phyloP scores from a whole-genome alignment of 2,329 filamentous ascomycete species.

The Aaosphaeria pasadenensis region DNA sequence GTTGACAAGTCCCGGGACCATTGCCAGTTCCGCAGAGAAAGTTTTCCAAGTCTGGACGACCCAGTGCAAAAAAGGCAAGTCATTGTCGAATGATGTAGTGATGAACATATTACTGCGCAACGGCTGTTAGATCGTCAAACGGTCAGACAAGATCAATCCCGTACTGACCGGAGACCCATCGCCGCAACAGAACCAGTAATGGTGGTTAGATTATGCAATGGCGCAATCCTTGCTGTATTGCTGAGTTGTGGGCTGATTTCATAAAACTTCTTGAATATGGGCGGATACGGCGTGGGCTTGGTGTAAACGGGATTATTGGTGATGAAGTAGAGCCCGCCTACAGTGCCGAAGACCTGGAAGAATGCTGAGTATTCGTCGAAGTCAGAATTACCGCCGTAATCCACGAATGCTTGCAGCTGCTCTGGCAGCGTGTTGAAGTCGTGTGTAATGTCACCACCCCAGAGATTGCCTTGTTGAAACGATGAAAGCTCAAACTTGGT shows the following conservation, averaged over 20 bases:
- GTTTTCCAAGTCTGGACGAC: too few relatives aligned
- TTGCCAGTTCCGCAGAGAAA: too few relatives aligned
- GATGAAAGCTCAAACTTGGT: slow-evolving; percentile 22
- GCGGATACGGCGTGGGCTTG: neutral
- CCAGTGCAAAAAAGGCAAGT: too few relatives aligned
- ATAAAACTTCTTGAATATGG: neutral
- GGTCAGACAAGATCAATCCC: too few relatives aligned
- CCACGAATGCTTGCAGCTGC: neutral
- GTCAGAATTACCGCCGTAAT: neutral
- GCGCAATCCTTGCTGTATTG: too few relatives aligned
- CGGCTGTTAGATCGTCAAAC: too few relatives aligned
- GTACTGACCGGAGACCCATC: too few relatives aligned
- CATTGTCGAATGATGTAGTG: too few relatives aligned
- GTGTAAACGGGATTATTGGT: neutral
- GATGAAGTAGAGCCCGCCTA: neutral
- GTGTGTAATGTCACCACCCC: slow-evolving; percentile 33
- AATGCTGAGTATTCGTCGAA: neutral
- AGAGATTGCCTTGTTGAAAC: slow-evolving; percentile 18
- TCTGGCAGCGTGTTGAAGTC: neutral
- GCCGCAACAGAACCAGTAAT: too few relatives aligned
- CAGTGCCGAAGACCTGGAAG: neutral
- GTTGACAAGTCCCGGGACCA: too few relatives aligned
- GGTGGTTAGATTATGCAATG: too few relatives aligned
- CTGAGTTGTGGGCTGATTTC: neutral
- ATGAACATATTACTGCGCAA: too few relatives aligned